Base-by-base conservation (phyloP, 495 filamentous ascomycete species). In the Hypomontagnella submonticulosa region DNA sequence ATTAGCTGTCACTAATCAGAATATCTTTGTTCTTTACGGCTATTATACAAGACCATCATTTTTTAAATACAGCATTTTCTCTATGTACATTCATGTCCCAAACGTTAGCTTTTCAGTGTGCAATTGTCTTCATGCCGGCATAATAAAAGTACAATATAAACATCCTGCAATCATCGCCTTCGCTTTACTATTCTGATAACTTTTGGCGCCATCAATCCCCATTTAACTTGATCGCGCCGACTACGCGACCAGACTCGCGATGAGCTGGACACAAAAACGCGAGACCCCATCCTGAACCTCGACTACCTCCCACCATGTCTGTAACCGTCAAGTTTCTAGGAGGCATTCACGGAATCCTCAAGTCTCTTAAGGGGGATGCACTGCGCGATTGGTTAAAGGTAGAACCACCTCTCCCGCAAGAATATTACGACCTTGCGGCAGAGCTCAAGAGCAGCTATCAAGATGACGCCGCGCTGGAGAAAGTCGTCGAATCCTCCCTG, bases 371-470 rank as follows among this genome's bases (percentile, higher is more conserved):
- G 47, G 79, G 79, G 43, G 71, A 75, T 13, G 63, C 70, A 30
- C 73, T 83, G 8, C 71, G 77, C 56, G 74, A 75, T 62, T 81
- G 78, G 77, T 71, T 83, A 32, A 73, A 74, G 20, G 79, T 81
- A 36, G 81, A 81, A 46, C 76, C 75, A 10, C 70, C 74, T 57
- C 69, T 79, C 15, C 80, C 86, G 3, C 81, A 85, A 4, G 80
- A 88, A 9, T 96, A 95, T 76, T 76, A 79, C 51, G 79, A 84
- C 42, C 88, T 97, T 71, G 84, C 85, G 15, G 67, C 69, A 1
- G 89, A 93, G 71, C 77, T 97, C 52, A 86, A 81, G 58, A 72
- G 80, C 12, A 67, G 73, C 6, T 92, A 85, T 69, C 41, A 80
- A 76, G 53, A 80, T 77, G 33, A 79, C 4, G 80, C 73, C 16